Evolutionary conservation across 2,329 filamentous ascomycete genomes (phyloP).

Genomic region (Fusarium tanahbumbuense): DNA sequence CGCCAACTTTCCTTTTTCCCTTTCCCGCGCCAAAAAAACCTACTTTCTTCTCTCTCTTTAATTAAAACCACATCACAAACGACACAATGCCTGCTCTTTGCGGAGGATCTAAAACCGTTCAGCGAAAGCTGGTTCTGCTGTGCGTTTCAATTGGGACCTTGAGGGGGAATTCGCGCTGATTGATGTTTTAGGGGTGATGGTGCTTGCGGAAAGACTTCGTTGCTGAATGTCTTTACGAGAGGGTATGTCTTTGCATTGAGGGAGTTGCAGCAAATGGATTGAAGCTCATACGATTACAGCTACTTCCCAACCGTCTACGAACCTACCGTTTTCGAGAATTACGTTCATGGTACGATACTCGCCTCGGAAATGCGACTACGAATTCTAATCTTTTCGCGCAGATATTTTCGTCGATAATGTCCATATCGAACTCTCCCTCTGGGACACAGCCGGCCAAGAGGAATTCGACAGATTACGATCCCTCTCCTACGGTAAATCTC

Average conservation of each 20-base stretch:
- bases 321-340: conserved; percentile 98
- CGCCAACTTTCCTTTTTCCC: not conserved
- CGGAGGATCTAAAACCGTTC: conserved; percentile 83
- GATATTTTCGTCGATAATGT: conserved; percentile 98
- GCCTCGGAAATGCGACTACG: not conserved
- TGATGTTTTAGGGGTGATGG: conserved; percentile 79
- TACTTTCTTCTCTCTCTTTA: not conserved
- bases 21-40: not conserved
- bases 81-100: conserved; percentile 58
- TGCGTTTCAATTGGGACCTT: conserved; percentile 59
- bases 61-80: too few species aligned
- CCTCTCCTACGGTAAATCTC: conserved; percentile 82
- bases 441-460: conserved; percentile 98
- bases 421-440: conserved; percentile 96
- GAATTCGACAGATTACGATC: conserved; percentile 97
- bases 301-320: conserved; percentile 99
- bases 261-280: not conserved
- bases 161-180: conserved; percentile 28
- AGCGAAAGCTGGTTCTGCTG: conserved; percentile 96
- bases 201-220: conserved; percentile 95
- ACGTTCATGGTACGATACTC: conserved; percentile 82
- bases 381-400: conserved; percentile 51
- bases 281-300: conserved; percentile 57
- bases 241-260: conserved; percentile 69
- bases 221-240: conserved; percentile 98